Conservation (phyloP, 192 early-diverging fungal genomes). For the Rhizophlyctis rosea region DNA sequence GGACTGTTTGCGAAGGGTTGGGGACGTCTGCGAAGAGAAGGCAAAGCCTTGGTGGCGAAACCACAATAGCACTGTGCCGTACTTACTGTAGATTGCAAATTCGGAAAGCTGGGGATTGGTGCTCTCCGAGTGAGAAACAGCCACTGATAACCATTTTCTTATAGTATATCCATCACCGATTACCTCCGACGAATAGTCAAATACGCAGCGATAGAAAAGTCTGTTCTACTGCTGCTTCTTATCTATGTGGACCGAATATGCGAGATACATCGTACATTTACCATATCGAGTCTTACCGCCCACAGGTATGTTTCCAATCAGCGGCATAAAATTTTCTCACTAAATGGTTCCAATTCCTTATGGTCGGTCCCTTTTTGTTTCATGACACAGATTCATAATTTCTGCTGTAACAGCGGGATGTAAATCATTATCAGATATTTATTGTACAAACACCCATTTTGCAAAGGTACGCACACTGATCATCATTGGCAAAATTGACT, state of each 20-base stretch:
- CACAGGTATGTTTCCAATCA: slow-evolving; percentile 51
- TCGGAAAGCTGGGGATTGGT: slow-evolving; percentile 74
- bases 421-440: slow-evolving; percentile 85
- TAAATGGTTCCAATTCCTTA: neutral
- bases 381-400: slow-evolving; percentile 68
- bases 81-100: too few species aligned
- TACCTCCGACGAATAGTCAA: slow-evolving; percentile 88
- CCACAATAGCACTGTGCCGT: too few species aligned
- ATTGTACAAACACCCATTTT: slow-evolving; percentile 92
- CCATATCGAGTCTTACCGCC: slow-evolving; percentile 88
- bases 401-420: slow-evolving; percentile 76
- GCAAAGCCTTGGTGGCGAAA: too few species aligned
- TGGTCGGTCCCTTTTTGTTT: neutral
- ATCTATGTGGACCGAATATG: slow-evolving; percentile 89
- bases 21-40: too few species aligned
- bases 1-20: too few species aligned
- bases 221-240: slow-evolving; percentile 82
- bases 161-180: too few species aligned
- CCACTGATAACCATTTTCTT: too few species aligned
- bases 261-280: slow-evolving; percentile 66
- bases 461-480: slow-evolving; percentile 82
- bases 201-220: slow-evolving; percentile 85
- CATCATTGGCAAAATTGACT: slow-evolving; percentile 82
- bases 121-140: too few species aligned
- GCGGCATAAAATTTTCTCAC: neutral